Percentiles rank a stretch among this genome's conserved stretches.
These are phyloP conservation scores for Fusarium concolor DNA, from an alignment of 2,329 filamentous ascomycete species.

Conservation along the genomic window DNA sequence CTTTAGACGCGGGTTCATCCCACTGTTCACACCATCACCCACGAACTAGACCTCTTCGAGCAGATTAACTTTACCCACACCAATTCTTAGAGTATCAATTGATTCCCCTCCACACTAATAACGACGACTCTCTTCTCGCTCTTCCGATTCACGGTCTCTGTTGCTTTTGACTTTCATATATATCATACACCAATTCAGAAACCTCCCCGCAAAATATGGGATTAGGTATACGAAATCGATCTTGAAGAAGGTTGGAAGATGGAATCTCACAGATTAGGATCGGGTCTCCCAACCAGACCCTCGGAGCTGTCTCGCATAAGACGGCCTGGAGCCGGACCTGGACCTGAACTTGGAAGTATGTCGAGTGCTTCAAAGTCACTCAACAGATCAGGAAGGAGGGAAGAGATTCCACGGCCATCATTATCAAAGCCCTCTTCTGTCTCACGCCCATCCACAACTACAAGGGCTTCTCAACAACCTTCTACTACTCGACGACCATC, in stretches of 20 bases:
- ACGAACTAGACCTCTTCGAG: conserved; percentile 42
- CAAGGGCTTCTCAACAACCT: conserved; percentile 43
- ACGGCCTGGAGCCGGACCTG: conserved; percentile 37
- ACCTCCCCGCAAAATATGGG: conserved; percentile 38
- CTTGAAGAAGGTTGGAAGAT: conserved; percentile 53
- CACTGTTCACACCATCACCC: conserved; percentile 43
- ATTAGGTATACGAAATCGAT: conserved; percentile 25
- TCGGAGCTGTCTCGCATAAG: conserved; percentile 51
- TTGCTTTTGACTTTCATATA: conserved; percentile 31
- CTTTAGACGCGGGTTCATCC: conserved; percentile 43
- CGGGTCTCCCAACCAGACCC: conserved; percentile 56
- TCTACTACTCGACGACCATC: conserved; percentile 41
- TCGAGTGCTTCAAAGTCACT: conserved; percentile 42
- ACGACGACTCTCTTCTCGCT: conserved; percentile 40
- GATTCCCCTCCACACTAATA: conserved; percentile 44
- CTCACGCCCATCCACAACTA: conserved; percentile 25
- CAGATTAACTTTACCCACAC: conserved; percentile 40
- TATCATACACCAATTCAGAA: conserved; percentile 11
- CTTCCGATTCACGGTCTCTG: conserved; percentile 36
- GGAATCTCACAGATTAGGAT: conserved; percentile 57
- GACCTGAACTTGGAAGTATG: conserved; percentile 36
- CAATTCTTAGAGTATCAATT: conserved; percentile 24
- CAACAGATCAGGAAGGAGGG: conserved; percentile 39
- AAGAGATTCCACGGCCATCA: conserved; percentile 32
- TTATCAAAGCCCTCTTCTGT: conserved; percentile 33